Evolutionary conservation across 148 eudicot genomes (phyloP).

Genomic region (Cornus kousa): DNA sequence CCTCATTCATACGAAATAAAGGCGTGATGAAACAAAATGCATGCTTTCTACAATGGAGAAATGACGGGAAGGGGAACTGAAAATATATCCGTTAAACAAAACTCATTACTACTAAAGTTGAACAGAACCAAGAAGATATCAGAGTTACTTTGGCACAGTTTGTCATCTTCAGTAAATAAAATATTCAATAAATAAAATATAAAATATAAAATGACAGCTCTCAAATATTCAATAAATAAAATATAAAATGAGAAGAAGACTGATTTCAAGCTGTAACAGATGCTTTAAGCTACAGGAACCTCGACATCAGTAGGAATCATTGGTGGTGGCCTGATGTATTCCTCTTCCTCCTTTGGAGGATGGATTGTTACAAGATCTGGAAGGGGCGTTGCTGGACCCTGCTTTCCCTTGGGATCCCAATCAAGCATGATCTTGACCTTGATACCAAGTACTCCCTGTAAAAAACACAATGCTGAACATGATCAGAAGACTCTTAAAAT

Average conservation of each 20-base stretch:
- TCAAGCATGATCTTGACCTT: slow-evolving; percentile 84
- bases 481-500: neutral
- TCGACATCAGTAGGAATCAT: slow-evolving; percentile 31
- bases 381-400: slow-evolving; percentile 64
- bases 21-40: too few relatives aligned
- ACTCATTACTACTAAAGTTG: too few relatives aligned
- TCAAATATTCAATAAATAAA: neutral
- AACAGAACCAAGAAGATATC: too few relatives aligned
- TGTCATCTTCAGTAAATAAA: neutral
- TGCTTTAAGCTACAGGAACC: slow-evolving; percentile 22
- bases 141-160: too few relatives aligned
- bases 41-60: too few relatives aligned
- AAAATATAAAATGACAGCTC: neutral
- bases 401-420: slow-evolving; percentile 80
- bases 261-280: neutral
- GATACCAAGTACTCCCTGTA: slow-evolving; percentile 73
- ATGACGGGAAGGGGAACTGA: too few relatives aligned
- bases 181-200: neutral
- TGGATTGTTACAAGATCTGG: slow-evolving; percentile 72
- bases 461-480: neutral
- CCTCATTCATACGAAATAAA: too few relatives aligned
- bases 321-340: slow-evolving; percentile 11
- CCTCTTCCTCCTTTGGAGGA: slow-evolving; percentile 70
- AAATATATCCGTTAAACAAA: too few relatives aligned
- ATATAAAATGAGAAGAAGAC: neutral